Conservation (phyloP, 139 green algal genomes). For the Spirogloea muscicola region DNA sequence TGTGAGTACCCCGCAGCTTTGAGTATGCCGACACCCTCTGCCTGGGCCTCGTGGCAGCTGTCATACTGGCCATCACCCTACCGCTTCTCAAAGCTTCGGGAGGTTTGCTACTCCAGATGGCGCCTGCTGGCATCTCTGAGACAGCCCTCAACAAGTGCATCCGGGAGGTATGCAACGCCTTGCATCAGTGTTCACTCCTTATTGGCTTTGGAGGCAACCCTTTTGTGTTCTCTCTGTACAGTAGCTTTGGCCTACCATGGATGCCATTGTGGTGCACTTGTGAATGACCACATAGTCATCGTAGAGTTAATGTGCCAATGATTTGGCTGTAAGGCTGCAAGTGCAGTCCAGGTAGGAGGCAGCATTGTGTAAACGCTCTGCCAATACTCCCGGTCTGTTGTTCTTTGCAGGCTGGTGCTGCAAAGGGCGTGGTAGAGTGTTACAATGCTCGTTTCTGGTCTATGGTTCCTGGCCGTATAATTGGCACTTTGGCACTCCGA, state of each 20-base stretch:
- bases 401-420: background rate
- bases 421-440: constrained; percentile 34
- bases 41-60: constrained; percentile 24
- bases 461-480: constrained; percentile 18
- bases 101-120: constrained; percentile 31
- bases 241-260: background rate
- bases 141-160: constrained; percentile 30
- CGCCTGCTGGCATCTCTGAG: constrained; percentile 20
- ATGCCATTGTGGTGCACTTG: background rate
- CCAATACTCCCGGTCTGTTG: too few relatives aligned
- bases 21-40: constrained; percentile 29
- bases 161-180: constrained; percentile 14
- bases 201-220: background rate
- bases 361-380: too few relatives aligned
- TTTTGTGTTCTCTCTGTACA: background rate
- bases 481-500: constrained; percentile 21
- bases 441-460: constrained; percentile 32
- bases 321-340: background rate
- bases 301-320: background rate
- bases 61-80: constrained; percentile 18
- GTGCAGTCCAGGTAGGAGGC: background rate
- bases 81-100: constrained; percentile 30
- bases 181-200: background rate
- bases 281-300: constrained; percentile 1
- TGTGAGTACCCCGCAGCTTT: too few relatives aligned